Conservation (phyloP, 2,329 filamentous ascomycete genomes). For the Daldinia eschscholtzii region DNA sequence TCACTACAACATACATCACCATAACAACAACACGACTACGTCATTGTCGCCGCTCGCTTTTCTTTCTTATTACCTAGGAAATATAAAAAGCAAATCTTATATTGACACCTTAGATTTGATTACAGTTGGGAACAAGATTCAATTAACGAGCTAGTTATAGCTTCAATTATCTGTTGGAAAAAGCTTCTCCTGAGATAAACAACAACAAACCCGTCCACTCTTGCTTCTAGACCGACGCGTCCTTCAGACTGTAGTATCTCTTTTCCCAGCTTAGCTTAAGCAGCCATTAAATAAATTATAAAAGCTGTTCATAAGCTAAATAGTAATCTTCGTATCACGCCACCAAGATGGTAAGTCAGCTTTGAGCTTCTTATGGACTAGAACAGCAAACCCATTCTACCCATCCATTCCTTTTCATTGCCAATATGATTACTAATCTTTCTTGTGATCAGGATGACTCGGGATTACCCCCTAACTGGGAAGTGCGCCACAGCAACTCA, state of each 20-base stretch:
- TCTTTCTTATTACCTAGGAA: neutral
- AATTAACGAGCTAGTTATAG: constrained; percentile 2
- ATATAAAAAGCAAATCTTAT: constrained; percentile 1
- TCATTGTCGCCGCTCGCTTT: constrained; percentile 4
- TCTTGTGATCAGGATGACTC: constrained; percentile 69
- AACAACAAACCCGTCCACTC: constrained; percentile 11
- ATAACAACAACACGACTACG: neutral
- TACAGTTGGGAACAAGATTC: neutral
- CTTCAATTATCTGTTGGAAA: neutral
- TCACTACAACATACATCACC: constrained; percentile 6
- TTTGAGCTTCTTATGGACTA: neutral
- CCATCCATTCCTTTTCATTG: constrained; percentile 4
- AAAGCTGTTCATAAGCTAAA: constrained; percentile 13
- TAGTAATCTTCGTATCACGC: constrained; percentile 6
- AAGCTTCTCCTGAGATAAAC: constrained; percentile 20
- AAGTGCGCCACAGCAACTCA: constrained; percentile 97
- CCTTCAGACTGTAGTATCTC: constrained; percentile 10
- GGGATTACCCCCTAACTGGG: constrained; percentile 89
- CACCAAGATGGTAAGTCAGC: constrained; percentile 34
- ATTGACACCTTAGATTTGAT: neutral
- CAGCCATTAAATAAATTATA: constrained; percentile 24
- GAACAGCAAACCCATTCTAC: neutral
- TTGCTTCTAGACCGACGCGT: constrained; percentile 9
- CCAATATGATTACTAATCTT: constrained; percentile 16
- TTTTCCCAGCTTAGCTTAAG: constrained; percentile 5